Percentiles rank a stretch among this genome's conserved stretches.
Evolutionary conservation across 176 grass and related monocot species (phyloP).

Genomic region (sorghum (Sorghum bicolor)): Sorghum_bicolor_NCBIv3 NC_012871.2:70676501-70677000

Average conservation of each 20-base stretch:
- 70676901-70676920: constrained; percentile 28
- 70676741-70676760: background rate
- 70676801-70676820: background rate
- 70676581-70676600: background rate
- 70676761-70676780: background rate
- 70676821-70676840: background rate
- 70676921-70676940: constrained; percentile 75
- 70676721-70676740: background rate
- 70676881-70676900: constrained; percentile 13
- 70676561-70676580: background rate
- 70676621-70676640: background rate
- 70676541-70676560: background rate
- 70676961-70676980: constrained; percentile 56
- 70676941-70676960: constrained; percentile 89
- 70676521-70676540: constrained; percentile 17
- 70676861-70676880: background rate
- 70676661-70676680: background rate
- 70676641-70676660: background rate
- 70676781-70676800: background rate
- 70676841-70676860: background rate
- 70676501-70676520: constrained; percentile 33
- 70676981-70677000: constrained; percentile 62
- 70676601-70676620: background rate
- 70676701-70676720: no score
- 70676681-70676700: background rate